A percentile compares a stretch with the other conserved stretches of the same genome.
Evolutionary conservation across 2,329 filamentous ascomycete genomes (phyloP).

Genomic region (Claviceps pusilla): DNA sequence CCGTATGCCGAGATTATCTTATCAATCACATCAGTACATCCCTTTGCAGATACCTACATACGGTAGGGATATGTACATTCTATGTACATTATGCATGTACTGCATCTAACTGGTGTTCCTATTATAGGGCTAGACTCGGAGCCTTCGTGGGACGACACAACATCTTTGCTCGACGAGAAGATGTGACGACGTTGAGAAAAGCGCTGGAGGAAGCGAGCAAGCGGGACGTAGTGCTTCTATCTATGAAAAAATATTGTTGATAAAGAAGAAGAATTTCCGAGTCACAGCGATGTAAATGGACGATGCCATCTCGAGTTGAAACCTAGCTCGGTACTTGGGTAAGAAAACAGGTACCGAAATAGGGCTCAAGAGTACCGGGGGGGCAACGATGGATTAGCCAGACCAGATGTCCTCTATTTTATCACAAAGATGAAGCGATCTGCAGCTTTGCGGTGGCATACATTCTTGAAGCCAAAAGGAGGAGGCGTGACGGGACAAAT

Average conservation of each 20-base stretch:
- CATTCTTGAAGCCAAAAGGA: too few relatives aligned
- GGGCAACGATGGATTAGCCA: too few relatives aligned
- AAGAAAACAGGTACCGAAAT: too few relatives aligned
- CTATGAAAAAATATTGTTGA: too few relatives aligned
- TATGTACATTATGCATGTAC: neutral
- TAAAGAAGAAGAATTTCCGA: neutral
- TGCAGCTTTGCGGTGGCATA: too few relatives aligned
- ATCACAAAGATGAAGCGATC: too few relatives aligned
- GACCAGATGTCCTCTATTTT: too few relatives aligned
- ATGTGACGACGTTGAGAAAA: neutral
- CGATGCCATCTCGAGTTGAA: neutral
- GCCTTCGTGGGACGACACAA: neutral
- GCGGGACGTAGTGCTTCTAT: neutral
- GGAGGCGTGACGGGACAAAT: too few relatives aligned
- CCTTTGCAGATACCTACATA: neutral
- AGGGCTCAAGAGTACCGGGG: too few relatives aligned
- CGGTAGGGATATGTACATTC: neutral
- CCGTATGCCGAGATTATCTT: slow-evolving; percentile 4
- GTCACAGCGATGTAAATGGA: neutral
- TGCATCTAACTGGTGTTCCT: neutral
- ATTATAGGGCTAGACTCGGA: neutral
- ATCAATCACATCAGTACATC: slow-evolving; percentile 3
- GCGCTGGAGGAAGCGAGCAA: neutral
- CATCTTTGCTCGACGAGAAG: neutral
- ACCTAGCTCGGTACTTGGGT: too few relatives aligned